Evolutionary conservation across 2,329 filamentous ascomycete species (phyloP).

Genomic region (Zelopaecilomyces penicillatus): DNA sequence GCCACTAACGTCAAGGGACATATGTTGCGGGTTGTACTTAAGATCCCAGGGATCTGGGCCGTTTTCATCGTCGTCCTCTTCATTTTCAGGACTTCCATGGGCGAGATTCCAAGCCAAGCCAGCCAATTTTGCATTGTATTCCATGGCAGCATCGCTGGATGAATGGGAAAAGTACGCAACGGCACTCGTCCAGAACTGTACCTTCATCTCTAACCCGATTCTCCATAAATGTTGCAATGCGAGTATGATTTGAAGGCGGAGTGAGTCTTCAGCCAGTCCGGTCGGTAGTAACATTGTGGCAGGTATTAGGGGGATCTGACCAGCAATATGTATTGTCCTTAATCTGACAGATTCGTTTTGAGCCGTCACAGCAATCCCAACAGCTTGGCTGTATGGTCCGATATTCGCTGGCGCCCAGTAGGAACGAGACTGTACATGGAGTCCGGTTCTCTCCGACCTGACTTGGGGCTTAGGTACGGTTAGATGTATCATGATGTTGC

Average conservation of each 20-base stretch:
- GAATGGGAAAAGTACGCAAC: slow-evolving; percentile 61
- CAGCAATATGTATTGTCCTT: slow-evolving; percentile 59
- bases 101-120: slow-evolving; percentile 39
- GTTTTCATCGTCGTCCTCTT: slow-evolving; percentile 26
- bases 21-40: slow-evolving; percentile 47
- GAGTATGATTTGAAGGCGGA: slow-evolving; percentile 55
- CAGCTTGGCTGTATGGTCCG: slow-evolving; percentile 89
- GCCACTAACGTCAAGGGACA: slow-evolving; percentile 28
- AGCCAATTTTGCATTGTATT: slow-evolving; percentile 32
- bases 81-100: slow-evolving; percentile 30
- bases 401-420: slow-evolving; percentile 99
- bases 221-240: slow-evolving; percentile 86
- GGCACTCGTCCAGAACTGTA: slow-evolving; percentile 66
- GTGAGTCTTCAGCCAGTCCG: slow-evolving; percentile 25
- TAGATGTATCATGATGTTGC: slow-evolving; percentile 53
- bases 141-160: slow-evolving; percentile 18
- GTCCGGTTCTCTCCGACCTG: slow-evolving; percentile 40
- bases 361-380: slow-evolving; percentile 38
- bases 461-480: slow-evolving; percentile 27
- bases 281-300: slow-evolving; percentile 60
- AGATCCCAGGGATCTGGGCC: slow-evolving; percentile 62
- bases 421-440: slow-evolving; percentile 87
- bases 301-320: slow-evolving; percentile 84
- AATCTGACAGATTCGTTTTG: slow-evolving; percentile 13
- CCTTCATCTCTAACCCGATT: slow-evolving; percentile 62